Evolutionary conservation across 108 stramenopile species (phyloP).

Genomic region (Licmophora abbreviata): DNA sequence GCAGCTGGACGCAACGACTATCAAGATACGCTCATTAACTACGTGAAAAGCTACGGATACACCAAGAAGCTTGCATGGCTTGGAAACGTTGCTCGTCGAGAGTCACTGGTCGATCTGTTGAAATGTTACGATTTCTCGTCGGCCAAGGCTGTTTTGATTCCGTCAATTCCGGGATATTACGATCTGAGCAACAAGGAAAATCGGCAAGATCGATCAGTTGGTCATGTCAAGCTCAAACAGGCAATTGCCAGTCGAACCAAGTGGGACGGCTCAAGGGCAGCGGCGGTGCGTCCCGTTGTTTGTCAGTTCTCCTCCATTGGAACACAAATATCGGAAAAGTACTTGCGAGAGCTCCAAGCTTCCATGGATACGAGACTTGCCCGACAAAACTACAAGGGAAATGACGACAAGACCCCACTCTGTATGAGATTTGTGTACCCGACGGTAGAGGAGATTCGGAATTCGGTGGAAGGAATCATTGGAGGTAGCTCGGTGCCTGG

Average conservation of each 20-base stretch:
- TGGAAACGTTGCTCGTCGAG: slow-evolving; percentile 1
- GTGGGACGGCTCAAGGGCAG: slow-evolving; percentile 6
- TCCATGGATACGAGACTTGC: slow-evolving; percentile 23
- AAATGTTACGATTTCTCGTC: slow-evolving; percentile 57
- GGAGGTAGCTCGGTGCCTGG: slow-evolving; percentile 68
- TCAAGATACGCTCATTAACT: slow-evolving; percentile 53
- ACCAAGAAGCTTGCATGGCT: slow-evolving; percentile 24
- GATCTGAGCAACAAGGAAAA: slow-evolving; percentile 1
- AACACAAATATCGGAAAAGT: slow-evolving; percentile 40
- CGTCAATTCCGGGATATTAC: slow-evolving; percentile 67
- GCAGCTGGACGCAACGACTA: slow-evolving; percentile 37
- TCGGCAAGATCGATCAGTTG: too few species aligned
- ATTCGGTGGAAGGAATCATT: slow-evolving; percentile 43
- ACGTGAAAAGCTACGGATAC: slow-evolving; percentile 56
- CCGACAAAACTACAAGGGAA: not conserved
- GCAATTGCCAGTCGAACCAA: slow-evolving; percentile 35
- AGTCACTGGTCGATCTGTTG: slow-evolving; percentile 25
- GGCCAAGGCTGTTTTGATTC: slow-evolving; percentile 55
- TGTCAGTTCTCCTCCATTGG: slow-evolving; percentile 76
- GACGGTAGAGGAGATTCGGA: slow-evolving; percentile 50
- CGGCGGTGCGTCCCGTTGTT: slow-evolving; percentile 26
- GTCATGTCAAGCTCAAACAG: slow-evolving; percentile 39
- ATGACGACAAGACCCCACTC: slow-evolving; percentile 4
- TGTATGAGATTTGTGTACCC: slow-evolving; percentile 71
- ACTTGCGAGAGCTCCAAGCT: slow-evolving; percentile 31